A percentile compares a stretch with the other conserved stretches of the same genome.
These are phyloP conservation scores for Lobosporangium transversale DNA, from an alignment of 192 early-diverging fungal species.

Conservation along the genomic window DNA sequence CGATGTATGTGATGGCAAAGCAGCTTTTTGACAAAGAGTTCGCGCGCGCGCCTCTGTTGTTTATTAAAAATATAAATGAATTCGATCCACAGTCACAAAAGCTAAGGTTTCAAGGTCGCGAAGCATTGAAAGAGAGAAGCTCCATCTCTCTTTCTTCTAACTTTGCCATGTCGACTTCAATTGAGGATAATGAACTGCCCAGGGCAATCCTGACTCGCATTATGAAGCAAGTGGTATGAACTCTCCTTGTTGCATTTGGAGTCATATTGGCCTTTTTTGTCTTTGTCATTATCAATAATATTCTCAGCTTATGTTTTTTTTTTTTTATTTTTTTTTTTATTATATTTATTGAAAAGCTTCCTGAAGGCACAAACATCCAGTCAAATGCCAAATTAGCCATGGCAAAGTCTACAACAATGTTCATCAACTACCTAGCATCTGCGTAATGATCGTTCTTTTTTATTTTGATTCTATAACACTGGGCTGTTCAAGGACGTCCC, in stretches of 20 bases:
- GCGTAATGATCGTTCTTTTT: constrained; percentile 43
- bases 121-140: too few relatives aligned
- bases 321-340: too few relatives aligned
- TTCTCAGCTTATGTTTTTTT: not conserved
- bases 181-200: constrained; percentile 62
- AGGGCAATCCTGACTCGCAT: constrained; percentile 60
- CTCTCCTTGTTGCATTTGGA: not conserved
- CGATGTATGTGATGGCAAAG: too few relatives aligned
- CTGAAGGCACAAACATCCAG: constrained; percentile 59
- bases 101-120: too few relatives aligned
- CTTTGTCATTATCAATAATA: not conserved
- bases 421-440: constrained; percentile 61
- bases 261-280: not conserved
- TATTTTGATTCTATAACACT: not conserved
- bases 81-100: too few relatives aligned
- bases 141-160: not conserved
- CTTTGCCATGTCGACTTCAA: constrained; percentile 46
- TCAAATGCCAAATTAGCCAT: constrained; percentile 62
- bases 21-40: too few relatives aligned
- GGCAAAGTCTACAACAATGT: constrained; percentile 60
- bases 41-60: too few relatives aligned
- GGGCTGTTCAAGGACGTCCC: not conserved
- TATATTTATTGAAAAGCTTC: constrained; percentile 41
- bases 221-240: constrained; percentile 54
- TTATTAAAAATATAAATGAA: too few relatives aligned